Conservation (phyloP, 345 rosid genomes). For the Rhizophora mangle region DNA sequence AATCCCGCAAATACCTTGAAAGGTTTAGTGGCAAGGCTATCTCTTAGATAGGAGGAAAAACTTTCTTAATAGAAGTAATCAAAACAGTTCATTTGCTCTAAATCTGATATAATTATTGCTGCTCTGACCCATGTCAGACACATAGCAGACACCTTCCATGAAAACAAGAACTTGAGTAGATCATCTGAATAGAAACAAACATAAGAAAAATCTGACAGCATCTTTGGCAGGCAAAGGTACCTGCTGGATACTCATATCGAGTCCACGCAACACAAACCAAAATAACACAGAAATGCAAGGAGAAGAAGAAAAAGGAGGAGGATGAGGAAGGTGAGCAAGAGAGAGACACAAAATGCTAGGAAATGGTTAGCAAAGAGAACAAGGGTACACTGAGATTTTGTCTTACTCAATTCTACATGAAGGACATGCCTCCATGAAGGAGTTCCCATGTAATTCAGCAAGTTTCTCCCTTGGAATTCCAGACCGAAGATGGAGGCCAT, state of each 20-base stretch:
- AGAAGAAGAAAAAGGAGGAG: background rate
- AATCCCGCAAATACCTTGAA: conserved; percentile 84
- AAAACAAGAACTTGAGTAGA: background rate
- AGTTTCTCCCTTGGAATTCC: conserved; percentile 98
- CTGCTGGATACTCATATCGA: background rate
- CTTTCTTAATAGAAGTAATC: background rate
- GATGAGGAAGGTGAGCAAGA: background rate
- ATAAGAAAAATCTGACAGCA: background rate
- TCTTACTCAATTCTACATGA: conserved; percentile 79
- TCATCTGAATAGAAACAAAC: background rate
- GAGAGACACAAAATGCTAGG: background rate
- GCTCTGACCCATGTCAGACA: background rate
- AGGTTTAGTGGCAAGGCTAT: background rate
- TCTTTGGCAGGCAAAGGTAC: background rate
- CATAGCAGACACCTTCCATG: background rate
- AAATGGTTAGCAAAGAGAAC: background rate
- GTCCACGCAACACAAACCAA: background rate
- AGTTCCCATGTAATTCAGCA: conserved; percentile 89
- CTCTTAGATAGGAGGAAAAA: background rate
- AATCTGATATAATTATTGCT: background rate
- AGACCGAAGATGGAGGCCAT: conserved; percentile 97
- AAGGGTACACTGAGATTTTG: background rate
- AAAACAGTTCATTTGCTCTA: background rate
- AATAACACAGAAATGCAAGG: background rate
- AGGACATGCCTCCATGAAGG: conserved; percentile 89